Base-by-base conservation (phyloP, 2,329 filamentous ascomycete genomes). In the Aspergillus quadricinctus region DNA sequence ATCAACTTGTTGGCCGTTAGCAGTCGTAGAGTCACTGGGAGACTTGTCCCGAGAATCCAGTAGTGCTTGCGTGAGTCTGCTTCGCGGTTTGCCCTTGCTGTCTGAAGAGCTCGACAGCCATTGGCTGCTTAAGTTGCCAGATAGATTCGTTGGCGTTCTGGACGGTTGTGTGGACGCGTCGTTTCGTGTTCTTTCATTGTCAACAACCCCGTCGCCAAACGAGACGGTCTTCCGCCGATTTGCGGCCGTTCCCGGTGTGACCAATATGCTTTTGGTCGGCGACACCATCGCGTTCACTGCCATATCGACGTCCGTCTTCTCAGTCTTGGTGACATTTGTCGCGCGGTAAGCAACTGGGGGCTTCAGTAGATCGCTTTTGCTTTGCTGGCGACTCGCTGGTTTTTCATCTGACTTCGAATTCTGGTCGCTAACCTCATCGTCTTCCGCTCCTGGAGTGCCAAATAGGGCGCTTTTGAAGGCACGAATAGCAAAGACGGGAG, bases 401-500 rank as follows among this genome's bases (percentile, higher is more conserved):
- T 56, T 63, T 48, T 57, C 50, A 11, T 61, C 64, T 51, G 54
- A 58, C 23, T 58, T 57, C 6, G 56, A 46, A 5, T 54, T 57
- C 59, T 37, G 53, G 35, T 65, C 64, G 43, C 59, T 66, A 23
- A 64, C 60, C 9, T 71, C 65, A 14, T 73, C 72, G 29, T 81
- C 77, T 43, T 79, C 75, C 10, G 79, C 79, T 23, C 80, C 80
- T 14, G 85, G 85, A 0, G 85, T 87, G 27, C 84, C 84, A 71
- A 86, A 87, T 55, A 88, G 72, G 46, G 83, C 82, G 58, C 84
- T 83, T 64, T 83, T 85, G 71, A 88, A 85, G 17, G 86, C 86
- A 65, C 85, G 85, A 55, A 86, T 81, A 19, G 85, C 85, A 68
- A 88, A 88, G 23, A 87, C 78, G 49, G 84, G 84, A 49, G 84